Conservation (phyloP, 306 rosid species). For the Canavalia gladiata region DNA sequence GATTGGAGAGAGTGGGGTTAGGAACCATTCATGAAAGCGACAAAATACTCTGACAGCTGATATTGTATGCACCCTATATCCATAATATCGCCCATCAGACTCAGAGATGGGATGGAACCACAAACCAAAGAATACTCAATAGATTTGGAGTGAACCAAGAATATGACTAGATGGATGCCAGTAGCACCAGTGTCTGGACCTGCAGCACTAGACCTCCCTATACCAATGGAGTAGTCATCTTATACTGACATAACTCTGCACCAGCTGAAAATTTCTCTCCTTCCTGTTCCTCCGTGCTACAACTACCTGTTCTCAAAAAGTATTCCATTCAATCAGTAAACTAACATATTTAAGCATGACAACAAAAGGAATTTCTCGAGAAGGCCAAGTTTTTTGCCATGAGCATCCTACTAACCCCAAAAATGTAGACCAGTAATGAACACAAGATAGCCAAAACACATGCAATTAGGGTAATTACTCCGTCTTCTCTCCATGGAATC, state of each 20-base stretch:
- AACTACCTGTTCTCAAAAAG: conserved; percentile 37
- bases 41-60: neutral
- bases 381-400: conserved; percentile 30
- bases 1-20: neutral
- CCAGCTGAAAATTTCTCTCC: neutral
- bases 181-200: conserved; percentile 43
- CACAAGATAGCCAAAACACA: conserved; percentile 30
- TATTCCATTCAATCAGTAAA: conserved; percentile 13
- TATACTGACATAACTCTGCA: conserved; percentile 53
- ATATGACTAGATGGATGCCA: conserved; percentile 48
- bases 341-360: conserved; percentile 4
- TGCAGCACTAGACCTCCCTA: conserved; percentile 50
- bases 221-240: conserved; percentile 41
- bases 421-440: conserved; percentile 23
- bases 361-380: conserved; percentile 16
- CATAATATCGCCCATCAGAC: conserved; percentile 52
- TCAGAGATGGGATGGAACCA: conserved; percentile 49
- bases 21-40: conserved; percentile 6
- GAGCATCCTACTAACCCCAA: conserved; percentile 43
- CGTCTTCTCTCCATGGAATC: conserved; percentile 9
- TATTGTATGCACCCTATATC: neutral
- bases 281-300: conserved; percentile 8
- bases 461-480: conserved; percentile 39
- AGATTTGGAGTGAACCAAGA: conserved; percentile 39
- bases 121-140: conserved; percentile 40